phyloP scores from a whole-genome alignment of 2,329 filamentous ascomycete species.

The Ploettnerulaceae sp. region DNA sequence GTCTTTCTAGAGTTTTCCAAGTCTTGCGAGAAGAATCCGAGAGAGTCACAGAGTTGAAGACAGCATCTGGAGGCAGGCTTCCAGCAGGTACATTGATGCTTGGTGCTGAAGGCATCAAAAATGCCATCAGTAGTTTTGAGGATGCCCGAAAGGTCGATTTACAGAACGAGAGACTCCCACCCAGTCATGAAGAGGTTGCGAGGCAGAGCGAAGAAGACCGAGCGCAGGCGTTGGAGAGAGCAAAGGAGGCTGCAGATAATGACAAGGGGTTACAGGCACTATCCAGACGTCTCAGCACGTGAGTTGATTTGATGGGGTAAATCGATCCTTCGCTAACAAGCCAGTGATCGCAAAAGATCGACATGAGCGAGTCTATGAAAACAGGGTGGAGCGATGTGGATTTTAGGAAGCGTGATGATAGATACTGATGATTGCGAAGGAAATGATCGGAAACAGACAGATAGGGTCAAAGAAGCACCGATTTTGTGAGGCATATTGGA shows the following conservation, averaged over 20 bases:
- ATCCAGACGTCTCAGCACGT: constrained; percentile 94
- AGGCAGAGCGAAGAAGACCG: constrained; percentile 77
- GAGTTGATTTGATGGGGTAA: constrained; percentile 42
- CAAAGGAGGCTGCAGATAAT: constrained; percentile 83
- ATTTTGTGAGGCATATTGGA: neutral
- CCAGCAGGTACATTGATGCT: constrained; percentile 97
- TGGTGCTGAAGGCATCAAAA: constrained; percentile 96
- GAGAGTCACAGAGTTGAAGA: constrained; percentile 95
- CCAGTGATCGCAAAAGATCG: constrained; percentile 8
- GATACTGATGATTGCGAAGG: constrained; percentile 21
- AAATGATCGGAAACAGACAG: neutral
- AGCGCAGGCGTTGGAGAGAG: constrained; percentile 78
- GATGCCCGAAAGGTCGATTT: constrained; percentile 95
- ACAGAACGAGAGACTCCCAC: constrained; percentile 92
- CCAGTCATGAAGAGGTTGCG: constrained; percentile 85
- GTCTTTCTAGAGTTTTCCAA: constrained; percentile 95
- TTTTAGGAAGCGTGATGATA: constrained; percentile 3
- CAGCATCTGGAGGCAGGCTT: constrained; percentile 83
- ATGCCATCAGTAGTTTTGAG: constrained; percentile 94
- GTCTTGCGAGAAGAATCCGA: constrained; percentile 96
- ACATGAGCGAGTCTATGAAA: neutral
- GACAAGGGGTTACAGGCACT: constrained; percentile 82
- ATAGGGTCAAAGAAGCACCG: neutral
- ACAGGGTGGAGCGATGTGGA: constrained; percentile 1
- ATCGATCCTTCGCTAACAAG: neutral